Conservation (phyloP, 768 basidiomycete species). For the Pluteus cervinus region DNA sequence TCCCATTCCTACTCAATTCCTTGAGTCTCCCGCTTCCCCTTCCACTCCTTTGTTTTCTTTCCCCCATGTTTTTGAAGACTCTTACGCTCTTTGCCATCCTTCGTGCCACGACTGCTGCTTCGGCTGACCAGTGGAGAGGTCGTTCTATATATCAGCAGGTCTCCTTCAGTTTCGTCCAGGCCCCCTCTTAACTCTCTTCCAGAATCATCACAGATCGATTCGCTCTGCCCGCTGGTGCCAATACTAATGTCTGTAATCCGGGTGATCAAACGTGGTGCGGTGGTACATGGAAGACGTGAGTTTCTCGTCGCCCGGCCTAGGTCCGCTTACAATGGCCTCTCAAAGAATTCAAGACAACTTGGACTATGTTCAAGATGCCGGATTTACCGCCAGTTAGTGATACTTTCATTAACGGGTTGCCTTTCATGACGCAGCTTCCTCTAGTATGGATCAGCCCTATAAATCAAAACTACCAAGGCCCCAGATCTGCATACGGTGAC, state of each 20-base stretch:
- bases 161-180: neutral
- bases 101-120: slow-evolving; percentile 42
- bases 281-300: slow-evolving; percentile 74
- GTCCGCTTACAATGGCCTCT: slow-evolving; percentile 1
- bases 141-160: slow-evolving; percentile 77
- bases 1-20: neutral
- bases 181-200: neutral
- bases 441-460: slow-evolving; percentile 83
- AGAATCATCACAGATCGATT: slow-evolving; percentile 75
- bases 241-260: slow-evolving; percentile 50
- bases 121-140: slow-evolving; percentile 68
- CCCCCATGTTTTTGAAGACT: slow-evolving; percentile 14
- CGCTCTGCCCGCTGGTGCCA: slow-evolving; percentile 54
- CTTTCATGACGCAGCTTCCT: slow-evolving; percentile 3
- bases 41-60: slow-evolving; percentile 10
- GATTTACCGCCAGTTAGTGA: slow-evolving; percentile 66
- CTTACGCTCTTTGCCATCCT: slow-evolving; percentile 15
- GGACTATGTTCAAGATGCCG: slow-evolving; percentile 81
- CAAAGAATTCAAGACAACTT: slow-evolving; percentile 60
- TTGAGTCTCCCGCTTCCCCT: slow-evolving; percentile 12
- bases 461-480: slow-evolving; percentile 70
- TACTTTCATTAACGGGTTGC: neutral
- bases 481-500: slow-evolving; percentile 68
- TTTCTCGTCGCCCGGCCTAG: slow-evolving; percentile 4
- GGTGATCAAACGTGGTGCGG: slow-evolving; percentile 70